Evolutionary conservation across 768 basidiomycete genomes (phyloP), one percentile per base, ranked within the genome.

Genomic region (Tricholomella constricta): DNA sequence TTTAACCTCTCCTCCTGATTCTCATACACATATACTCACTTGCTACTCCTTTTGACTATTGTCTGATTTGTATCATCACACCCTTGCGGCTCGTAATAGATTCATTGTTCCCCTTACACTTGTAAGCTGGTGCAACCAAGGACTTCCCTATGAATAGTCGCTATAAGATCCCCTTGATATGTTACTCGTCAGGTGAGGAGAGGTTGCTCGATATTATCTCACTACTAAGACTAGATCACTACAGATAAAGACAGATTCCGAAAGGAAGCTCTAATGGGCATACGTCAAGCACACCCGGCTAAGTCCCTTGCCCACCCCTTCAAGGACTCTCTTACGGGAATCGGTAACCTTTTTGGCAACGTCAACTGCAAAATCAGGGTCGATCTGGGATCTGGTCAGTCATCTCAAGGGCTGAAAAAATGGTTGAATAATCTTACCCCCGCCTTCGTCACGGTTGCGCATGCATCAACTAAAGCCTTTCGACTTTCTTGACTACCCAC

Each of bases 291-390:
- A 67, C 27, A 64, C 35, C 3, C 59, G 58, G 17, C 32, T 52
- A 50, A 88, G 75, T 15, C 91, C 89, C 63, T 86, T 90, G 25
- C 82, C 84, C 36, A 85, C 72, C 23, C 89, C 89, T 50, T 89
- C 88, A 19, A 84, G 67, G 6, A 86, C 80, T 67, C 84, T 88
- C 66, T 81, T 88, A 36, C 86, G 83, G 3, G 89, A 72, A 23
- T 93, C 89, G 6, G 76, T 79, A 34, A 87, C 68, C 60, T 75
- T 87, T 72, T 88, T 89, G 11, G 80, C 81, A 23, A 86, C 68
- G 19, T 75, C 75, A 51, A 81, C 66, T 40, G 84, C 73, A 59
- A 85, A 86, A 51, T 89, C 88, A 26, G 80, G 77, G 54, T 84
- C 81, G 42, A 89, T 73, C 86, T 89, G 55, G 8, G 23, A 26